These are phyloP conservation scores for Eutrema salsugineum DNA, from an alignment of 441 rosid species.

Conservation along the genomic window DNA sequence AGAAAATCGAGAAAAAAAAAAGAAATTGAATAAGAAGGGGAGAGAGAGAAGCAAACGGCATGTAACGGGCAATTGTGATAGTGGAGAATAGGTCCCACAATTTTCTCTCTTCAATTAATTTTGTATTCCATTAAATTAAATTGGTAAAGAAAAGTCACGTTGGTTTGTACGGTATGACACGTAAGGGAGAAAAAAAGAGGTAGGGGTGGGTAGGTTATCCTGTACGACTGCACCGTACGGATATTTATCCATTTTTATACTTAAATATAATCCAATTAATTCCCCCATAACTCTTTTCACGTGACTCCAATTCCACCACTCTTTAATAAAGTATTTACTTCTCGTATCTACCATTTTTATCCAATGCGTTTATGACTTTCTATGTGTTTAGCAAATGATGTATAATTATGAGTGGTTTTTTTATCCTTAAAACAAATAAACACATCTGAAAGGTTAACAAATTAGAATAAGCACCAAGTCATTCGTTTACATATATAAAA, in stretches of 20 bases:
- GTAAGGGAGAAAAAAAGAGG: not conserved
- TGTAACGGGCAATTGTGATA: not conserved
- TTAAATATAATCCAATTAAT: not conserved
- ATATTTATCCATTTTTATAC: not conserved
- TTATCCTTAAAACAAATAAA: not conserved
- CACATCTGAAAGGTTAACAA: not conserved
- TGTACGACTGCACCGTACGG: constrained; percentile 33
- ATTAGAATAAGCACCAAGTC: too few relatives aligned
- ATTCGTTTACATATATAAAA: too few relatives aligned
- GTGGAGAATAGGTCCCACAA: constrained; percentile 1
- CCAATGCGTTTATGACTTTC: not conserved
- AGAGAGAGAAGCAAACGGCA: not conserved
- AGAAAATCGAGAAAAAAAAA: not conserved
- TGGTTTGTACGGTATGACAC: constrained; percentile 35
- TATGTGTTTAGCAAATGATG: not conserved
- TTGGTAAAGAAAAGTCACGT: constrained; percentile 22
- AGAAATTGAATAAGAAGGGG: not conserved
- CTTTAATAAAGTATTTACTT: not conserved
- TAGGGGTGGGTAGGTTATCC: constrained; percentile 17
- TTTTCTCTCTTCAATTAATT: not conserved
- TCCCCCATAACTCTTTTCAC: constrained; percentile 22
- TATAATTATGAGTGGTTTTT: not conserved
- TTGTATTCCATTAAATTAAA: not conserved
- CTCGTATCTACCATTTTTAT: not conserved
- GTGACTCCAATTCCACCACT: constrained; percentile 12